These are phyloP conservation scores for Cardamine resedifolia DNA, from an alignment of 345 rosid genomes.

Conservation along the genomic window DNA sequence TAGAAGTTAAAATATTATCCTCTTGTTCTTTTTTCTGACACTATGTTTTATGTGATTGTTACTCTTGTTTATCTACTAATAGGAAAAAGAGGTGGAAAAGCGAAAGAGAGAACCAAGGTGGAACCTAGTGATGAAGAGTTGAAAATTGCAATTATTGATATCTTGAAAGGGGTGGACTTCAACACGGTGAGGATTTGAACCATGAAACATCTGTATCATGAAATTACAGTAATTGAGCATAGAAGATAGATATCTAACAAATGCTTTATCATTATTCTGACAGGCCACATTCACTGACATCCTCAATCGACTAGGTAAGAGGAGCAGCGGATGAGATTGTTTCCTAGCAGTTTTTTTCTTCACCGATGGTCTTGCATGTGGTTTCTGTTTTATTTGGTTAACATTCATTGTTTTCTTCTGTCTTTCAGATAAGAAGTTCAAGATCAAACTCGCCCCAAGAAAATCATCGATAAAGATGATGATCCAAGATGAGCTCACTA, in stretches of 20 bases:
- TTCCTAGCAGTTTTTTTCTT: not conserved
- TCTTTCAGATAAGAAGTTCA: constrained; percentile 55
- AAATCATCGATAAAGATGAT: constrained; percentile 71
- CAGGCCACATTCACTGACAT: constrained; percentile 98
- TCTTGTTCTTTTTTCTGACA: not conserved
- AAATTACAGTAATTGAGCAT: not conserved
- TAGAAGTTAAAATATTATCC: not conserved
- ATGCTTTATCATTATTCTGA: constrained; percentile 37
- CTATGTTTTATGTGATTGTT: not conserved
- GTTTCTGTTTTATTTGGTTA: not conserved
- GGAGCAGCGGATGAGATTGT: constrained; percentile 25
- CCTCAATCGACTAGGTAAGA: constrained; percentile 75
- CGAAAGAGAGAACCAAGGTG: constrained; percentile 53
- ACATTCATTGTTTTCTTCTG: constrained; percentile 2
- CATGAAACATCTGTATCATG: constrained; percentile 7
- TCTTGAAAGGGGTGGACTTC: constrained; percentile 84
- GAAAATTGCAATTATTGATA: constrained; percentile 66
- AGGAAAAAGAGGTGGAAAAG: constrained; percentile 58
- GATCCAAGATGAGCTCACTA: constrained; percentile 91
- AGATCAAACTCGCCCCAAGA: constrained; percentile 50
- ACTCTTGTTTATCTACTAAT: constrained; percentile 22
- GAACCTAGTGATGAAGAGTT: constrained; percentile 65
- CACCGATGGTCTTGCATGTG: not conserved
- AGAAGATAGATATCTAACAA: constrained; percentile 21
- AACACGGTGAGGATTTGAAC: constrained; percentile 59